Evolutionary conservation across 2,329 filamentous ascomycete species (phyloP).

Genomic region (Penicillium corylophilum): DNA sequence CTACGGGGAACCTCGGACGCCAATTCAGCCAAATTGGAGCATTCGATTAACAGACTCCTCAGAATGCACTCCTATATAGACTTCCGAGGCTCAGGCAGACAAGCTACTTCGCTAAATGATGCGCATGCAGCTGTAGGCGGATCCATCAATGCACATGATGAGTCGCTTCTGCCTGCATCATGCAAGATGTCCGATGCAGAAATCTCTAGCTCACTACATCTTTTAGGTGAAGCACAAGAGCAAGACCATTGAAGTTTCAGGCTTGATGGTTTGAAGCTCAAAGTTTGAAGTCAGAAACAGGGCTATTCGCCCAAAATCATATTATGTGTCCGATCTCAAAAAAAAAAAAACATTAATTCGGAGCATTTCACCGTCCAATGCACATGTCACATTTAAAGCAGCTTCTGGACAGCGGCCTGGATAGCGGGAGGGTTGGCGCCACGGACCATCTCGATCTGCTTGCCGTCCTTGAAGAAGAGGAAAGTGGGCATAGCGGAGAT

Average conservation of each 20-base stretch:
- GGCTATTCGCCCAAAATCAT: background rate
- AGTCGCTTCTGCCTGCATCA: no score
- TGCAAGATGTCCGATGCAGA: no score
- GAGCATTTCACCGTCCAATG: background rate
- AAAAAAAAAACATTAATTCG: background rate
- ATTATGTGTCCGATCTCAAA: background rate
- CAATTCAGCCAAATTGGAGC: no score
- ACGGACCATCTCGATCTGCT: slow-evolving; percentile 70
- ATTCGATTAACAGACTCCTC: no score
- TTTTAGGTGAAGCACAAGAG: no score
- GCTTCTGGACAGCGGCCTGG: slow-evolving; percentile 39
- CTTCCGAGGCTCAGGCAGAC: no score
- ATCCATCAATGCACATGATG: background rate
- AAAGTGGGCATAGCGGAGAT: slow-evolving; percentile 95
- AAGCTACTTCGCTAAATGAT: no score
- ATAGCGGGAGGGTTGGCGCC: slow-evolving; percentile 78
- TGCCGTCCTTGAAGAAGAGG: slow-evolving; percentile 74
- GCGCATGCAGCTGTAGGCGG: background rate
- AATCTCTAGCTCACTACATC: no score
- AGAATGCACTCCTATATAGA: no score
- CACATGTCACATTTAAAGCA: slow-evolving; percentile 22
- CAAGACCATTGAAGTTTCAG: no score
- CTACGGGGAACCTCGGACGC: no score
- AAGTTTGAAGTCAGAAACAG: background rate
- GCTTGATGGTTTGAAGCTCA: no score